Base-by-base conservation (phyloP, 2,329 filamentous ascomycete species). In the Tolypocladium endophyticum region DNA sequence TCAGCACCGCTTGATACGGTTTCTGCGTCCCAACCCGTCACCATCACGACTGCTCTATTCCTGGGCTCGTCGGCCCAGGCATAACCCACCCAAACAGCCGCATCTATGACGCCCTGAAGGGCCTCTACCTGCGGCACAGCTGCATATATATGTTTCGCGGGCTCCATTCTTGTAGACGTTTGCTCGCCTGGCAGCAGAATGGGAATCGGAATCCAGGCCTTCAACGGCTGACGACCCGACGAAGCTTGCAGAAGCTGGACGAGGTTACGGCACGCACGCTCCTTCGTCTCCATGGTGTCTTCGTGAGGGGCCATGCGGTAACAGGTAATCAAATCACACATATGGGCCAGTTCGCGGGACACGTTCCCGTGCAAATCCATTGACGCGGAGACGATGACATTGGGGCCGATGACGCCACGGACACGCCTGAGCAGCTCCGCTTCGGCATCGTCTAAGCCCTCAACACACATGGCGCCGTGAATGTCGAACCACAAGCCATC, bases 311-410 rank as follows among this genome's bases (percentile, higher is more conserved):
- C 79, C 65, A 75, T 79, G 20, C 79, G 77, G 61, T 79, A 82
- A 64, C 80, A 82, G 2, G 80, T 82, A 25, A 82, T 74, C 9
- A 82, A 64, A 63, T 82, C 80, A 3, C 74, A 75, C 69, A 76
- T 74, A 62, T 82, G 78, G 2, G 71, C 79, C 18, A 82, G 70
- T 47, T 74, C 69, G 7, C 73, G 71, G 11, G 79, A 81, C 9
- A 83, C 79, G 62, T 83, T 82, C 3, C 80, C 80, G 64, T 83
- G 80, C 23, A 83, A 69, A 64, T 83, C 80, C 80, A 82, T 82
- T 0, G 79, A 81, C 0, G 80, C 77, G 1, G 79, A 81, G 7
- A 82, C 77, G 16, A 82, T 60, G 9, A 78, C 76, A 25, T 74
- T 65, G 0, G 73, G 67, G 0, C 80, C 80, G 25, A 81, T 73